Evolutionary conservation across 2,329 filamentous ascomycete species (phyloP).

Genomic region (Fusarium sp.): DNA sequence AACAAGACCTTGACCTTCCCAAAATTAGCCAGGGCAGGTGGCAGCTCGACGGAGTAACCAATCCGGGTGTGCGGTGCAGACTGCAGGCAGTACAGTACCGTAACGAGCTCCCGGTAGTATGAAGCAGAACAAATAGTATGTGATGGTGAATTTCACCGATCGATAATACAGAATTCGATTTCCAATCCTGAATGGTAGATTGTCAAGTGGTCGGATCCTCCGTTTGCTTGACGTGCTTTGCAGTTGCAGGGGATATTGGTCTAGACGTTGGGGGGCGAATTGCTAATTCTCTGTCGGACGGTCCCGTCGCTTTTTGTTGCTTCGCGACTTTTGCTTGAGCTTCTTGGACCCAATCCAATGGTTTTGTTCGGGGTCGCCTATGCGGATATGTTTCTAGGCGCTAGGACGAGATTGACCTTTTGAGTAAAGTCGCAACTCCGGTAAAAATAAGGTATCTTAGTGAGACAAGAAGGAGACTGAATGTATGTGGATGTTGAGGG

Average conservation of each 20-base stretch:
- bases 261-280: slow-evolving; percentile 7
- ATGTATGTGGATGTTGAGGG: neutral
- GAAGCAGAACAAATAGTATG: neutral
- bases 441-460: neutral
- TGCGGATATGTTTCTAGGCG: neutral
- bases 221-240: neutral
- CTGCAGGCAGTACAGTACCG: neutral
- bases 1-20: neutral
- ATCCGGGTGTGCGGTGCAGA: slow-evolving; percentile 15
- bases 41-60: slow-evolving; percentile 28
- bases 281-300: neutral
- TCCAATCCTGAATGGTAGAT: neutral
- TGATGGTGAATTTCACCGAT: neutral
- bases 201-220: neutral
- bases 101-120: neutral
- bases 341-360: neutral
- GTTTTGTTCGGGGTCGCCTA: slow-evolving; percentile 9
- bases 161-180: slow-evolving; percentile 3
- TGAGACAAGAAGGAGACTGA: neutral
- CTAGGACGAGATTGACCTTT: neutral
- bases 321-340: neutral
- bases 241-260: neutral
- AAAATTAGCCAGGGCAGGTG: slow-evolving; percentile 10
- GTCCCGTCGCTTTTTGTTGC: slow-evolving; percentile 1
- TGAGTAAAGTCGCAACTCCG: neutral